These are phyloP conservation scores for Saksenaea vasiformis DNA, from an alignment of 371 early-diverging fungal genomes.

Conservation along the genomic window DNA sequence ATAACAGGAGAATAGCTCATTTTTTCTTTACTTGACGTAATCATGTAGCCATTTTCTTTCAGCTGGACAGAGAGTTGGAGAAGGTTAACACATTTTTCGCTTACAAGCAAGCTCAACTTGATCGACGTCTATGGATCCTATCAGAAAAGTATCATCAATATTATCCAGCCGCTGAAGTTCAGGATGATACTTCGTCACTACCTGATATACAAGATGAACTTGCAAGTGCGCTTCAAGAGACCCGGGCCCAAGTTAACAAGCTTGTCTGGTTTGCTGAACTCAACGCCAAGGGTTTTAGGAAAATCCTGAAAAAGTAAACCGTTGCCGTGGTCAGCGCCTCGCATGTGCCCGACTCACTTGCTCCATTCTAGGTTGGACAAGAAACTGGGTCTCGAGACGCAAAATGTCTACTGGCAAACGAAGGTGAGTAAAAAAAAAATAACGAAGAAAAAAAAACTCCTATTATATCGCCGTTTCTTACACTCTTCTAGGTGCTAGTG, in stretches of 20 bases:
- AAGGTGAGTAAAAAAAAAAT: conserved; percentile 35
- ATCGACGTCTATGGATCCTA: conserved; percentile 64
- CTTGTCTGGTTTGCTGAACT: conserved; percentile 68
- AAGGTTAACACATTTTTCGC: conserved; percentile 68
- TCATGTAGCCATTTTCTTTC: conserved; percentile 59
- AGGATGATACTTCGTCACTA: conserved; percentile 9
- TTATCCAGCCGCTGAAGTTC: conserved; percentile 13
- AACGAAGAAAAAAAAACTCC: conserved; percentile 3
- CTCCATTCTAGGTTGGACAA: conserved; percentile 60
- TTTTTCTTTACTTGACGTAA: neutral
- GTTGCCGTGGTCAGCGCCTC: neutral
- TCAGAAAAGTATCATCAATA: conserved; percentile 55
- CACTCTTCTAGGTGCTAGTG: conserved; percentile 28
- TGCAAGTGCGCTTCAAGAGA: conserved; percentile 59
- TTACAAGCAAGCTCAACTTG: conserved; percentile 60
- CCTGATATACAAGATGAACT: conserved; percentile 55
- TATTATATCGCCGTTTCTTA: neutral
- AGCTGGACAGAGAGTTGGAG: conserved; percentile 68
- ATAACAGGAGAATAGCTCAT: conserved; percentile 7
- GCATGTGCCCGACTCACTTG: conserved; percentile 1
- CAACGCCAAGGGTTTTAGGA: conserved; percentile 66
- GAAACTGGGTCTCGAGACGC: conserved; percentile 48
- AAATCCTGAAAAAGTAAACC: conserved; percentile 75
- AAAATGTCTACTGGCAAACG: conserved; percentile 54
- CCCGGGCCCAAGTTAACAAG: conserved; percentile 58